Percentiles rank a stretch among this genome's conserved stretches.
phyloP scores from a whole-genome alignment of 148 eudicot genomes.

The Polygonum maritimum region DNA sequence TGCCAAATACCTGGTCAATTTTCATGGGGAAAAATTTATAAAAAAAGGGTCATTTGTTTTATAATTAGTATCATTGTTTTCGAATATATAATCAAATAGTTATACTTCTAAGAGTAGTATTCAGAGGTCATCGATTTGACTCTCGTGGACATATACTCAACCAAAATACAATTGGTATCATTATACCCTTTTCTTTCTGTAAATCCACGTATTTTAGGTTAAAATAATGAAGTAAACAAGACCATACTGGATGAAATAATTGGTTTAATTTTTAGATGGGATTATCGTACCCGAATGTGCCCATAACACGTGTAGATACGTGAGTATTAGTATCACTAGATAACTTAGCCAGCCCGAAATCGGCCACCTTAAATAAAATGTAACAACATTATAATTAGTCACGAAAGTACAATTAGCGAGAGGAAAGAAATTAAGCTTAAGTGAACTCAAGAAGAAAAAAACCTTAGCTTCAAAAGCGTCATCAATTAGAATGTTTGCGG shows the following conservation, averaged over 20 bases:
- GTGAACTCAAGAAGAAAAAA: background rate
- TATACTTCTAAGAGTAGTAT: no score
- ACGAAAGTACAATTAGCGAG: background rate
- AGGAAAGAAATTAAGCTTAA: background rate
- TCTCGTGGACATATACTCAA: no score
- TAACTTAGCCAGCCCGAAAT: constrained; percentile 85
- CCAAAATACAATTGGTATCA: no score
- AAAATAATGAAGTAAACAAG: no score
- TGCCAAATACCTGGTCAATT: constrained; percentile 55
- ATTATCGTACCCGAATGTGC: constrained; percentile 76
- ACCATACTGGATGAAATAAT: background rate
- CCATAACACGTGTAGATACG: constrained; percentile 91
- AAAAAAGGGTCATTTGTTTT: background rate
- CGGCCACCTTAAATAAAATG: constrained; percentile 52
- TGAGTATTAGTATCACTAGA: constrained; percentile 63
- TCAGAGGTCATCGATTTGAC: no score
- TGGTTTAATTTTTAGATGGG: background rate
- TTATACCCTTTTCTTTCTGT: no score
- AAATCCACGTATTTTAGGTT: no score
- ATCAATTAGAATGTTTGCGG: constrained; percentile 71
- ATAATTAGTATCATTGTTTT: no score
- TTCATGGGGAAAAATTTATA: background rate
- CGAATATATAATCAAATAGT: no score
- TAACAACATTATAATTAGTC: background rate
- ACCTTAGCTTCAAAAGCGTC: constrained; percentile 68